Conservation (phyloP, 2,329 filamentous ascomycete species). For the Aspergillus sp. region DNA sequence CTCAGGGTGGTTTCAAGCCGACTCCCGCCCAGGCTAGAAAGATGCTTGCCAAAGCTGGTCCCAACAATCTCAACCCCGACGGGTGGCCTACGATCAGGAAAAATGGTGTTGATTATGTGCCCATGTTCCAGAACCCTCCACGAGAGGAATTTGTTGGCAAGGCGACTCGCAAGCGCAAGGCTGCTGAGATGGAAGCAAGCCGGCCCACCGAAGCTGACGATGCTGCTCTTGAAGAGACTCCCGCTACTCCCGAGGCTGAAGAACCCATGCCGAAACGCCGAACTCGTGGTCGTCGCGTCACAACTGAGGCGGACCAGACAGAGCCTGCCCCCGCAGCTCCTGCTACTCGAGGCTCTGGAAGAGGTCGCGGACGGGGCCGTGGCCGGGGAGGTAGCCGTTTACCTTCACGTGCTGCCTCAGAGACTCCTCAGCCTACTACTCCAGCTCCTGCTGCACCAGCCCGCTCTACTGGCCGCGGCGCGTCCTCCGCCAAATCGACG, state of each 20-base stretch:
- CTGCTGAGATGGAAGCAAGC: slow-evolving; percentile 29
- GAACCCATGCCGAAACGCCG: slow-evolving; percentile 28
- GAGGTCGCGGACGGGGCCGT: slow-evolving; percentile 23
- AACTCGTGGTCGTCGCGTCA: slow-evolving; percentile 24
- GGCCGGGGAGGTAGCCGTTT: slow-evolving; percentile 22
- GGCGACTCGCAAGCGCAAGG: slow-evolving; percentile 33
- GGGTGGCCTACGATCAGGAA: slow-evolving; percentile 34
- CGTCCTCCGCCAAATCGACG: neutral
- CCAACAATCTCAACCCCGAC: slow-evolving; percentile 37
- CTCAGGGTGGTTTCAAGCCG: slow-evolving; percentile 46
- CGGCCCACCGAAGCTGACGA: slow-evolving; percentile 24
- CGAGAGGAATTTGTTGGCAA: slow-evolving; percentile 22
- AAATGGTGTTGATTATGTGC: slow-evolving; percentile 32
- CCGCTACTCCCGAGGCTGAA: slow-evolving; percentile 22
- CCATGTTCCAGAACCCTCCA: slow-evolving; percentile 30
- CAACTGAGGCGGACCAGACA: slow-evolving; percentile 13
- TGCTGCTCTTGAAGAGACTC: slow-evolving; percentile 16
- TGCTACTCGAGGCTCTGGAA: slow-evolving; percentile 10
- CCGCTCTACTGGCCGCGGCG: neutral
- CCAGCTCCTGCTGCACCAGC: neutral
- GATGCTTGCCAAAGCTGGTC: slow-evolving; percentile 30
- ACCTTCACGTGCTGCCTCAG: slow-evolving; percentile 17
- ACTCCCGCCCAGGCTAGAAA: slow-evolving; percentile 38
- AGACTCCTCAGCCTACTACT: slow-evolving; percentile 4
- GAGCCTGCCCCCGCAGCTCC: slow-evolving; percentile 13